phyloP scores from a whole-genome alignment of 805 yeast species.

The Candida taoyuanica region DNA sequence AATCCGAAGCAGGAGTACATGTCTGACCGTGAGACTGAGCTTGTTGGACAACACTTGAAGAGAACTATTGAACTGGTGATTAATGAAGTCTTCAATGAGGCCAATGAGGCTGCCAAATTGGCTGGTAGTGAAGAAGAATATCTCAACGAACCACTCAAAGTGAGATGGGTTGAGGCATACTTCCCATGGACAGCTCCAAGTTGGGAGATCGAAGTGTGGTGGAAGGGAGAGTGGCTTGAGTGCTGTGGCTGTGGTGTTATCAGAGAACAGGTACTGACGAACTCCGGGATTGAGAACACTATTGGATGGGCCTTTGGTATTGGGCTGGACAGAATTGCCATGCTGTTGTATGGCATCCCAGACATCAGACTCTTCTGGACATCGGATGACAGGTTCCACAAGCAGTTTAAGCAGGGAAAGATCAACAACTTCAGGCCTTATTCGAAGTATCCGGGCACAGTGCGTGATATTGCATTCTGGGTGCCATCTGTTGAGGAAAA shows the following conservation, averaged over 20 bases:
- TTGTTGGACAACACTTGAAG: constrained; percentile 75
- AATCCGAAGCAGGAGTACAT: constrained; percentile 83
- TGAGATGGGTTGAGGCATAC: constrained; percentile 92
- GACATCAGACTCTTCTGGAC: constrained; percentile 95
- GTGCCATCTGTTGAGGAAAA: constrained; percentile 40
- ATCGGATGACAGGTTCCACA: constrained; percentile 64
- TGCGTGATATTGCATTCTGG: constrained; percentile 93
- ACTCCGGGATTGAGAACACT: constrained; percentile 62
- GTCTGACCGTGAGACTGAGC: constrained; percentile 61
- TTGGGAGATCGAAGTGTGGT: constrained; percentile 98
- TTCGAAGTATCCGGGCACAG: constrained; percentile 85
- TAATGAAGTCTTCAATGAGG: constrained; percentile 73
- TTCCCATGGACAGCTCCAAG: constrained; percentile 99
- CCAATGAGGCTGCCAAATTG: constrained; percentile 53
- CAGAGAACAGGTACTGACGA: constrained; percentile 66
- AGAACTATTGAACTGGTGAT: constrained; percentile 82
- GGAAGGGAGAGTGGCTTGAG: constrained; percentile 98
- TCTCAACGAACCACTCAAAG: constrained; percentile 68
- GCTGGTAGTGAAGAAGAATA: constrained; percentile 60
- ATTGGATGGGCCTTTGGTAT: constrained; percentile 98
- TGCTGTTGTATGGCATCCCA: constrained; percentile 92
- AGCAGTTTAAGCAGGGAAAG: constrained; percentile 62
- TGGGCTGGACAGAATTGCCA: constrained; percentile 92
- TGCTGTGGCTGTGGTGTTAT: constrained; percentile 96
- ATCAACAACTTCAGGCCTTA: constrained; percentile 79